A percentile compares a stretch with the other conserved stretches of the same genome.
Evolutionary conservation across 2,329 filamentous ascomycete genomes (phyloP).

Genomic region (Microthyrium microscopicum): DNA sequence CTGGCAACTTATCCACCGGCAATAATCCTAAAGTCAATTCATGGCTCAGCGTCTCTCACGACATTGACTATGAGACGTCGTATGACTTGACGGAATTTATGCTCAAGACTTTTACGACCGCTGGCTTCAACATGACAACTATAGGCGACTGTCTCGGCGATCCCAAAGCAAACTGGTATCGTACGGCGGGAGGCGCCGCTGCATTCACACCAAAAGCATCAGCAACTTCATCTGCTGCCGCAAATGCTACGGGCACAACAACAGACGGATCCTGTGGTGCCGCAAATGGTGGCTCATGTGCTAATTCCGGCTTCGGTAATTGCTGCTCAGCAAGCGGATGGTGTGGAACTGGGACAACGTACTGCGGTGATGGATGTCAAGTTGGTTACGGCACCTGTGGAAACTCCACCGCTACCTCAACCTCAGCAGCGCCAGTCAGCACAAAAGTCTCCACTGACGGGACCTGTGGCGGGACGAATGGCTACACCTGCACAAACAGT

Average conservation of each 20-base stretch:
- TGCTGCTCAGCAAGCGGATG: constrained; percentile 7
- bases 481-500: background rate
- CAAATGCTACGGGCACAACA: constrained; percentile 8
- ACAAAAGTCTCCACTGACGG: constrained; percentile 2
- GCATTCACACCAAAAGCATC: background rate
- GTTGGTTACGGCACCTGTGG: no score
- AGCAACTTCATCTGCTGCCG: constrained; percentile 21
- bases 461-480: background rate
- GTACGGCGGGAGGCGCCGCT: constrained; percentile 18
- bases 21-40: constrained; percentile 17
- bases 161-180: constrained; percentile 31
- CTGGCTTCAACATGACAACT: constrained; percentile 28
- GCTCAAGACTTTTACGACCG: constrained; percentile 21
- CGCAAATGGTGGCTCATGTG: constrained; percentile 1
- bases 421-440: background rate
- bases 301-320: constrained; percentile 6
- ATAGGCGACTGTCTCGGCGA: constrained; percentile 32
- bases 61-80: constrained; percentile 30
- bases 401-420: background rate
- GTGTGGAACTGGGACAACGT: constrained; percentile 2
- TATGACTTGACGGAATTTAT: constrained; percentile 27
- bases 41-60: constrained; percentile 39
- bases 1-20: constrained; percentile 15
- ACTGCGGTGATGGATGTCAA: constrained; percentile 3
- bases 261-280: constrained; percentile 7